Base-by-base conservation (phyloP, 805 yeast species). In the Lipomyces starkeyi region DNA sequence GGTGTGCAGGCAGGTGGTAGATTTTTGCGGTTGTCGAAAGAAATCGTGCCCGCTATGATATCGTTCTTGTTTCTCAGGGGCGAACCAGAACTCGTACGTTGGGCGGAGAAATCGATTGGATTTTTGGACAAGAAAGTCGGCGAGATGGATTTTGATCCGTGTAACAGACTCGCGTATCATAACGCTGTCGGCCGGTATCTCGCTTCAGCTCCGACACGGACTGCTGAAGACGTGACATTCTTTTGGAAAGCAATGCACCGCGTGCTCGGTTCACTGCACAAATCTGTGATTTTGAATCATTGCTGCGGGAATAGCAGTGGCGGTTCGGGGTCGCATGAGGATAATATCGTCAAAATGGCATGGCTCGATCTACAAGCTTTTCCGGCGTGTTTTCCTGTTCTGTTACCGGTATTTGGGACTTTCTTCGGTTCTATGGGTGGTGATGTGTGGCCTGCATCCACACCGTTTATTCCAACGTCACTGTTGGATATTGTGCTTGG, bases 401-500 rank as follows among this genome's bases (percentile, higher is more conserved):
- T 89, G 2, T 78, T 91, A n/a, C 79, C 85, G 64, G 84, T 85
- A 2, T 81, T 90, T 43, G 74, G 80, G 14, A 67, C 81, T 7
- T 76, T 88, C 0, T 76, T 90, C 29, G 67, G 71, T 2, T 80
- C 80, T 54, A 79, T 86, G 11, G 83, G 81, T 7, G 22, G 73
- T 0, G 78, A 79, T 2, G 85, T 88, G 66, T 91, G 95, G 94
- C 73, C 76, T 0, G 72, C 78, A 32, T 81, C 87, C 2, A 79
- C 83, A 0, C 91, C 91, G 0, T 84, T 80, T 68, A 84, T 85
- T 1, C 85, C 84, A 67, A 82, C 81, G 35, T 87, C 86, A 67
- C 80, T 88, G 57, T 76, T 90, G 62, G 93, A 89, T 70, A 82
- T 87, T 20, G 80, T 89, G 0, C 82, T 89, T 59, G 84, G 84